These are phyloP conservation scores for Ogataea saltuana DNA, from an alignment of 805 yeast species.

Conservation along the genomic window DNA sequence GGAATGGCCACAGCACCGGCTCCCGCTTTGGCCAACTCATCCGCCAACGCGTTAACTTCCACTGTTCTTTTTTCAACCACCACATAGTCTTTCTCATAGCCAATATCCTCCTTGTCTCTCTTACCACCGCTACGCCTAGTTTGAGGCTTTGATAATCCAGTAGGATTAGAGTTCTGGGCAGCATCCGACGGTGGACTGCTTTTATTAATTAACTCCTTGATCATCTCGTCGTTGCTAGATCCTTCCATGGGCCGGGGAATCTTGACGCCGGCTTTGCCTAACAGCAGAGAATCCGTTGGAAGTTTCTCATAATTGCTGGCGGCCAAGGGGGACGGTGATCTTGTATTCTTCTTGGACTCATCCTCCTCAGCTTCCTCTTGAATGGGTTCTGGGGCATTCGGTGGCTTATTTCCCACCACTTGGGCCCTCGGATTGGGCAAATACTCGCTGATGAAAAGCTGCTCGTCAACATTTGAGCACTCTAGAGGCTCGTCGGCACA, in stretches of 20 bases:
- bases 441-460: slow-evolving; percentile 83
- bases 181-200: slow-evolving; percentile 46
- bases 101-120: slow-evolving; percentile 40
- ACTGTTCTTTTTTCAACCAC: slow-evolving; percentile 94
- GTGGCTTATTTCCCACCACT: no score
- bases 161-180: not conserved
- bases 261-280: slow-evolving; percentile 16
- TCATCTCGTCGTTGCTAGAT: slow-evolving; percentile 42
- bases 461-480: slow-evolving; percentile 70
- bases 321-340: not conserved
- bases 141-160: no score
- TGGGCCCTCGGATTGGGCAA: slow-evolving; percentile 31
- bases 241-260: slow-evolving; percentile 26
- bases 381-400: slow-evolving; percentile 19
- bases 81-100: slow-evolving; percentile 82
- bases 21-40: slow-evolving; percentile 65
- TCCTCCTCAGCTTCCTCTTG: slow-evolving; percentile 21
- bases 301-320: slow-evolving; percentile 4
- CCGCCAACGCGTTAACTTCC: slow-evolving; percentile 94
- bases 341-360: not conserved
- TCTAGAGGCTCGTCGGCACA: slow-evolving; percentile 59
- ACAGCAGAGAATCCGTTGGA: slow-evolving; percentile 22
- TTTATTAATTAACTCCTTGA: slow-evolving; percentile 44
- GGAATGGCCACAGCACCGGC: slow-evolving; percentile 45
- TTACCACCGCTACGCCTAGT: slow-evolving; percentile 9